phyloP scores from a whole-genome alignment of 139 green algal genomes.

The Chlamydomonas eustigma region DNA sequence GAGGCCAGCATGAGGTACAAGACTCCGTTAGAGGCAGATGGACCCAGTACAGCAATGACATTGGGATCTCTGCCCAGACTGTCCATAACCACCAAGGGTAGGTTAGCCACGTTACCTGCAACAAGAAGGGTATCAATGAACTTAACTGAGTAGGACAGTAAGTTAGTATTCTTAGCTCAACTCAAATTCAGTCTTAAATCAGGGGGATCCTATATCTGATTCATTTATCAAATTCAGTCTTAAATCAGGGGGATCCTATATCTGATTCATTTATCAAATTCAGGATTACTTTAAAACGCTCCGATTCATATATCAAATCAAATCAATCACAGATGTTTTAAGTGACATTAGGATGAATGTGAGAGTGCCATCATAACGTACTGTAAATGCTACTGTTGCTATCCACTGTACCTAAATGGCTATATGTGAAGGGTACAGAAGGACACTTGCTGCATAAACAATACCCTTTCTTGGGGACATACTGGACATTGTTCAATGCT shows the following conservation, averaged over 20 bases:
- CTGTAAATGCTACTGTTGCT: no score
- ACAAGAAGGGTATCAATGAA: neutral
- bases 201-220: neutral
- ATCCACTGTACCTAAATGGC: neutral
- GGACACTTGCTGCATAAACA: neutral
- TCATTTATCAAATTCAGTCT: neutral
- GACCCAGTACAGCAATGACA: neutral
- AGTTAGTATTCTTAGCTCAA: neutral
- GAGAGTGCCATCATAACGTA: no score
- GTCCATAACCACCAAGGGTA: slow-evolving; percentile 1
- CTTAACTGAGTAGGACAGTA: neutral
- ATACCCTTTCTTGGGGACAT: neutral
- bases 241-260: neutral
- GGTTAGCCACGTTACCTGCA: slow-evolving; percentile 1
- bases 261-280: neutral
- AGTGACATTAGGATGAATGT: no score
- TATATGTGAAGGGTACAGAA: neutral
- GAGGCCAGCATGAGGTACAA: neutral
- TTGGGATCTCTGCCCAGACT: neutral
- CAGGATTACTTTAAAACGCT: neutral
- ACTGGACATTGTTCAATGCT: neutral
- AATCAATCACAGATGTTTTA: no score
- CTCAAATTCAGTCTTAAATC: neutral
- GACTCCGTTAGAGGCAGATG: neutral
- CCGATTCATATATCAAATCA: neutral